phyloP scores from a whole-genome alignment of 2,329 filamentous ascomycete genomes.

The Didymella pomorum region DNA sequence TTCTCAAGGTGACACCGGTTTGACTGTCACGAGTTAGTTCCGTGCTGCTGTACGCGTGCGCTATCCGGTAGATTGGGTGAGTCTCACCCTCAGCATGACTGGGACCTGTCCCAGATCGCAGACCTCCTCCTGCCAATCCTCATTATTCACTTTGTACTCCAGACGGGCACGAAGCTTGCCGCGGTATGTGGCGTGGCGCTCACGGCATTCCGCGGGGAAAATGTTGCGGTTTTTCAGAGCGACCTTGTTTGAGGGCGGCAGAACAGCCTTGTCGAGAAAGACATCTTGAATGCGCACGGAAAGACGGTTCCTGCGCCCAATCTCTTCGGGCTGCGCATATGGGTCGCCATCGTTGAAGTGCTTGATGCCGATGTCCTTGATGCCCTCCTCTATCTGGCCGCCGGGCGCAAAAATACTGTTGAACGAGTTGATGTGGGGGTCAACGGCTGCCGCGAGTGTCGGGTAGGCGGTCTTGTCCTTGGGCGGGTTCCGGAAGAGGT shows the following conservation, averaged over 20 bases:
- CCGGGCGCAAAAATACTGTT: conserved; percentile 83
- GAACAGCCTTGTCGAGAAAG: conserved; percentile 79
- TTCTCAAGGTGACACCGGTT: conserved; percentile 90
- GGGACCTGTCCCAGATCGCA: conserved; percentile 89
- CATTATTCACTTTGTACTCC: conserved; percentile 87
- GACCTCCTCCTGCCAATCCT: conserved; percentile 80
- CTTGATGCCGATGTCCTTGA: conserved; percentile 91
- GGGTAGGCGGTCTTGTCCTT: conserved; percentile 89
- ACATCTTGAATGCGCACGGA: conserved; percentile 81
- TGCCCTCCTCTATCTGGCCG: conserved; percentile 75
- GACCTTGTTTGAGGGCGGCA: conserved; percentile 85
- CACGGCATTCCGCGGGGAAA: conserved; percentile 89
- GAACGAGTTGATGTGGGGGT: conserved; percentile 95
- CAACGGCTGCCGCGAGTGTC: conserved; percentile 81
- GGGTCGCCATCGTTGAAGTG: conserved; percentile 81
- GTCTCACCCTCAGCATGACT: conserved; percentile 85
- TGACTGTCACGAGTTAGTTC: conserved; percentile 64
- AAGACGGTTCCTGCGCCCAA: conserved; percentile 74
- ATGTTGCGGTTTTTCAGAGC: conserved; percentile 82
- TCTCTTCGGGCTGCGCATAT: conserved; percentile 61
- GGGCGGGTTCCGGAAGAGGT: conserved; percentile 88
- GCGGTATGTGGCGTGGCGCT: conserved; percentile 89
- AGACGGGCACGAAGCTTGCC: conserved; percentile 84
- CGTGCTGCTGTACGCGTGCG: conserved; percentile 25
- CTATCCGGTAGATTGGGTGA: conserved; percentile 14